Base-by-base conservation (phyloP, 2,329 filamentous ascomycete genomes). In the Colletotrichum lentis region DNA sequence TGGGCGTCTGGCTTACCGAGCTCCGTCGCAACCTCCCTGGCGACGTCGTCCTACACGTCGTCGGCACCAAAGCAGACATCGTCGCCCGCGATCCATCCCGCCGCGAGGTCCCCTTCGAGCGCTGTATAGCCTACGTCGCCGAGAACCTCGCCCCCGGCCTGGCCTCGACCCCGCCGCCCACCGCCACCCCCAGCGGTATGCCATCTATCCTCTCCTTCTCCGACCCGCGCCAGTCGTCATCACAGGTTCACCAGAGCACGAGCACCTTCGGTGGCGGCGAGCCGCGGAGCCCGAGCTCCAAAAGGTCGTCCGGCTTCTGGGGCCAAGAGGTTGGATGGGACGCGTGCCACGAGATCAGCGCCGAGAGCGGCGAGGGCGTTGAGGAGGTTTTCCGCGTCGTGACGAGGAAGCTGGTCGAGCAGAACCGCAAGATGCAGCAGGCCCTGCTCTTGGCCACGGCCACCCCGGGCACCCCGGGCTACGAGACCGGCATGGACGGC, bases 311-410 rank as follows among this genome's bases (percentile, higher is more conserved):
- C 44, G 91, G 91, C 1, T 93, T 94, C 80, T 97, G 94, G 94
- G 93, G 91, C 24, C 92, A 96, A 77, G 94, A 97, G 76, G 89
- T 94, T 6, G 94, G 94, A 60, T 98, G 95, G 94, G 94, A 97
- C 75, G 96, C 94, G 71, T 98, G 95, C 78, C 96, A 98, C 79
- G 96, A 99, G 81, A 95, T 99, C 76, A 94, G 90, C 73, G 94
- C 95, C 55, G 95, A 96, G 83, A 94, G 91, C 74, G 94, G 94
- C 64, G 94, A 97, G 82, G 95, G 95, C 20, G 94, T 99, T 20
- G 96, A 98, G 73, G 96, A 98, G 79, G 94, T 99, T 0, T 98
- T 98, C 74, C 87, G 95, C 22, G 86, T 88, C 49, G 86, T 89
- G 16, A 85, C 86, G 43, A 80, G 86, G 68, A 89, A 89, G 77